These are phyloP conservation scores for Podaxis sp. DNA, from an alignment of 768 basidiomycete genomes.

Conservation along the genomic window DNA sequence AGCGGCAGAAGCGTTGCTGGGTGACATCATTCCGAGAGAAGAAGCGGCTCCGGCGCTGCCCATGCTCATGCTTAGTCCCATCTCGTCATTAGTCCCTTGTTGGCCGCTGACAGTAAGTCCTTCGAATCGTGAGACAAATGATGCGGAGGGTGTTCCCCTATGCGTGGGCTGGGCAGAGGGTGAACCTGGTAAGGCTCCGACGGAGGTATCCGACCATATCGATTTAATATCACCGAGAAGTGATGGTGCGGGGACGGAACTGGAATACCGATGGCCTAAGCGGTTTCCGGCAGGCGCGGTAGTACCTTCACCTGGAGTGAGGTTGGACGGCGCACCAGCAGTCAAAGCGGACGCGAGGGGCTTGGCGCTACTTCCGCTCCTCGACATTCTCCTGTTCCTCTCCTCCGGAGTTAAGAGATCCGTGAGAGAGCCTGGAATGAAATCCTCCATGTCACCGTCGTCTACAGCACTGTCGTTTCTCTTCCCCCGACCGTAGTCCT, in stretches of 20 bases:
- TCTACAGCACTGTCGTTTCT: constrained; percentile 50
- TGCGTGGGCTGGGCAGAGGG: constrained; percentile 30
- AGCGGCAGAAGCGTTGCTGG: constrained; percentile 80
- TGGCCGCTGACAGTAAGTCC: constrained; percentile 20
- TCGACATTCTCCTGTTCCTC: constrained; percentile 76
- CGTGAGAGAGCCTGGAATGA: constrained; percentile 84
- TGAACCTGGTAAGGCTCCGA: constrained; percentile 29
- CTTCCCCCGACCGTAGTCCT: constrained; percentile 30
- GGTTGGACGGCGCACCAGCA: constrained; percentile 15
- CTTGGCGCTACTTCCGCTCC: constrained; percentile 58
- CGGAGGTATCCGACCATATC: constrained; percentile 71
- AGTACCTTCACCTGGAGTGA: neutral
- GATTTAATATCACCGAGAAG: constrained; percentile 74
- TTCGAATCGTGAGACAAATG: constrained; percentile 47
- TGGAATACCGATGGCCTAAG: constrained; percentile 71
- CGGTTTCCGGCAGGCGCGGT: constrained; percentile 19
- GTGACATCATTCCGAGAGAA: constrained; percentile 46
- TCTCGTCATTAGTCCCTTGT: constrained; percentile 28
- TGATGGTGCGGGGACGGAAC: constrained; percentile 78
- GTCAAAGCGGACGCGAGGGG: constrained; percentile 19
- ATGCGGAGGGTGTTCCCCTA: constrained; percentile 50
- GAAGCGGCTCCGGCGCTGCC: constrained; percentile 28
- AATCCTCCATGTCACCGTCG: constrained; percentile 84
- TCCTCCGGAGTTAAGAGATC: constrained; percentile 91
- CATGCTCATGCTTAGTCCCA: constrained; percentile 36